phyloP scores from a whole-genome alignment of 2,329 filamentous ascomycete genomes.

The Phaeosphaeria sp. region DNA sequence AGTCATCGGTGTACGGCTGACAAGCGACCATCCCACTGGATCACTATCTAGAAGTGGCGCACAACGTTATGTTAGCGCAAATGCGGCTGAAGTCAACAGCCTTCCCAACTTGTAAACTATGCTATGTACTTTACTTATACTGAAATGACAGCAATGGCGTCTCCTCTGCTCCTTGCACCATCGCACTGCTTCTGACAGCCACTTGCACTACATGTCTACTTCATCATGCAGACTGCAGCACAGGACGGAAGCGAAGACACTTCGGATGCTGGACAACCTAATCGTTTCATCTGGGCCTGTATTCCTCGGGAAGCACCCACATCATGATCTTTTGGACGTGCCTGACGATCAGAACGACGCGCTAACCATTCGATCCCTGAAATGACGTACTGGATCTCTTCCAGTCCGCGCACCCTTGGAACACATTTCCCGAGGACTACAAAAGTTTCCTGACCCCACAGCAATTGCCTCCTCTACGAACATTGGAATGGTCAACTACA shows the following conservation, averaged over 20 bases:
- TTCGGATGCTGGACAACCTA: neutral
- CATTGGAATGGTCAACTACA: slow-evolving; percentile 19
- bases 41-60: neutral
- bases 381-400: slow-evolving; percentile 2
- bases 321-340: neutral
- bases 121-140: neutral
- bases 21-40: neutral
- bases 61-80: neutral
- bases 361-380: neutral
- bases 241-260: neutral
- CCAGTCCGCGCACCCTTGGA: neutral
- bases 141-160: neutral
- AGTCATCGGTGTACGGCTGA: neutral
- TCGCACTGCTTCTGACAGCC: neutral
- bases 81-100: neutral
- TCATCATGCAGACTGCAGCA: neutral
- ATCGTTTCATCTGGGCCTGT: neutral
- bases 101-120: neutral
- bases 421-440: neutral
- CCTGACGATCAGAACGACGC: neutral
- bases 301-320: neutral
- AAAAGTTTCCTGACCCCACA: neutral
- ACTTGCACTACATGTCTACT: neutral
- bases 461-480: neutral
- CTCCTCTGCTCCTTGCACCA: neutral